Percentiles rank a stretch among this genome's conserved stretches.
phyloP scores from a whole-genome alignment of 331 rosid genomes.

The Acacia pycnantha region DNA sequence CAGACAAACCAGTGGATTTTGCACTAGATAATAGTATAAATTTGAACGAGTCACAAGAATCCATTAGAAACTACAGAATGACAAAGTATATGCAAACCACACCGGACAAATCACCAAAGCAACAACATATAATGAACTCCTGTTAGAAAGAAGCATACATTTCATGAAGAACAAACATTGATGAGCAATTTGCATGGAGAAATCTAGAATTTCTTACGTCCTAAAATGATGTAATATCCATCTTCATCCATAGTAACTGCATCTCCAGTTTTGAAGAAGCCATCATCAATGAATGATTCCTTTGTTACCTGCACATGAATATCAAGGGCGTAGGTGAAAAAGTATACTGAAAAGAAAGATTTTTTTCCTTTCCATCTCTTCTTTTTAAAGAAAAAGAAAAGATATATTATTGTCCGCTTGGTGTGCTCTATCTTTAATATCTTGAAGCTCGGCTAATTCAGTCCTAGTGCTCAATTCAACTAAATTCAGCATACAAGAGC shows the following conservation, averaged over 20 bases:
- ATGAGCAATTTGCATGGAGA: slow-evolving; percentile 7
- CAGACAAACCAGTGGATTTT: not conserved
- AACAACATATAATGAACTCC: not conserved
- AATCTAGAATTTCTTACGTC: slow-evolving; percentile 65
- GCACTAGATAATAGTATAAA: not conserved
- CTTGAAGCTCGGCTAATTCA: not conserved
- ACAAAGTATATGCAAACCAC: not conserved
- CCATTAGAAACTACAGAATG: not conserved
- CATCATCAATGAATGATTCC: slow-evolving; percentile 73
- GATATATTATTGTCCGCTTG: not conserved
- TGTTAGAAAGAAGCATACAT: not conserved
- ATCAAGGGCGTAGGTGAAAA: slow-evolving; percentile 3
- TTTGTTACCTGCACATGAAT: slow-evolving; percentile 58
- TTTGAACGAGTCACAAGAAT: not conserved
- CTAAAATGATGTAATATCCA: slow-evolving; percentile 82
- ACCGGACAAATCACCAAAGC: not conserved
- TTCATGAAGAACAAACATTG: not conserved
- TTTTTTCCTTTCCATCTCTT: not conserved
- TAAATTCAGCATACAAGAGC: not conserved
- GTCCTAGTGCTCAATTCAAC: not conserved
- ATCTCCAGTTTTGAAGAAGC: slow-evolving; percentile 91
- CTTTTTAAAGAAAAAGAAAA: not conserved
- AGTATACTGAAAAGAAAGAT: not conserved
- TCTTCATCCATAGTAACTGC: slow-evolving; percentile 73
- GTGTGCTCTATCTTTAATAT: slow-evolving; percentile 9